phyloP scores from a whole-genome alignment of 139 green algal species.

The Chlamydomonas eustigma region DNA sequence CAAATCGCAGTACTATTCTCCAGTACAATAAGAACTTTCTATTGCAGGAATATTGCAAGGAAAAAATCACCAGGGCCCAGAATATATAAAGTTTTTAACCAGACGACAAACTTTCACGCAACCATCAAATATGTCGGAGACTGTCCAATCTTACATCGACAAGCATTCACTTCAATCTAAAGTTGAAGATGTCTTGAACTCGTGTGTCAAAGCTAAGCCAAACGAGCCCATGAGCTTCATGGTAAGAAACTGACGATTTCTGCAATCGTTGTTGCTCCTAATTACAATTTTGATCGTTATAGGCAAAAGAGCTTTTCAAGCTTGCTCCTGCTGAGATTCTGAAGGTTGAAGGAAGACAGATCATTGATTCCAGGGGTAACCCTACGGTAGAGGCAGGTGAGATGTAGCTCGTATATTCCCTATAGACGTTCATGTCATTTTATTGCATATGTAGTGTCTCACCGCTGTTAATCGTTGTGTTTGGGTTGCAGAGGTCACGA shows the following conservation, averaged over 20 bases:
- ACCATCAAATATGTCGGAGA: slow-evolving; percentile 11
- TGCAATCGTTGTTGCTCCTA: neutral
- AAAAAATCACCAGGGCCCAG: too few relatives aligned
- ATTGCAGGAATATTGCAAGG: too few relatives aligned
- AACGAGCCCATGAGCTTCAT: slow-evolving; percentile 87
- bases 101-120: too few relatives aligned
- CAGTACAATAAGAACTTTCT: too few relatives aligned
- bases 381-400: slow-evolving; percentile 83
- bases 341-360: slow-evolving; percentile 87
- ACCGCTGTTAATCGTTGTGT: too few relatives aligned
- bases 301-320: slow-evolving; percentile 63
- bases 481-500: slow-evolving; percentile 68
- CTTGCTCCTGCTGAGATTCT: slow-evolving; percentile 69
- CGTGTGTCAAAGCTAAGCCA: slow-evolving; percentile 71
- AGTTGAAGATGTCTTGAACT: slow-evolving; percentile 77
- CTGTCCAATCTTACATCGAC: slow-evolving; percentile 83
- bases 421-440: too few relatives aligned
- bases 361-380: slow-evolving; percentile 97
- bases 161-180: slow-evolving; percentile 75
- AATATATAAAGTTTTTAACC: too few relatives aligned
- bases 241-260: slow-evolving; percentile 39
- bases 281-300: neutral
- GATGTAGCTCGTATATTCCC: too few relatives aligned
- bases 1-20: too few relatives aligned
- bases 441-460: too few relatives aligned